Evolutionary conservation across 371 early-diverging fungal genomes (phyloP).

Genomic region (Smittium culicis): DNA sequence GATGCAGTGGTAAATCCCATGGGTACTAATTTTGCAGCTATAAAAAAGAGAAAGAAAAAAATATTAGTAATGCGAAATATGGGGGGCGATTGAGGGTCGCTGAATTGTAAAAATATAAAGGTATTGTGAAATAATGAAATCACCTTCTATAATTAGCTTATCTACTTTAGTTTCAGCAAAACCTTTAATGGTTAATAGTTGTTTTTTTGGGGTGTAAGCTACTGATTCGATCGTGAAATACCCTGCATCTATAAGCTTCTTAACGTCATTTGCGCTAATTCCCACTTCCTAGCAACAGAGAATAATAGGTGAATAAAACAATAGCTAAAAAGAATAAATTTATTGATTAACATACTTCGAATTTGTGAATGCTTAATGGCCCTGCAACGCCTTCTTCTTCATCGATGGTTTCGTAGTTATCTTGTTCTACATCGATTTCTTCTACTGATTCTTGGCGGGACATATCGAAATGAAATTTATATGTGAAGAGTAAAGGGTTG

Average conservation of each 20-base stretch:
- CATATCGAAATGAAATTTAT: constrained; percentile 1
- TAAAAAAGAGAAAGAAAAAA: neutral
- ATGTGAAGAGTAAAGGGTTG: constrained; percentile 1
- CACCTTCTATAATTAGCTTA: too few relatives aligned
- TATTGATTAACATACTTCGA: constrained; percentile 23
- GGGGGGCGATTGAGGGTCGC: too few relatives aligned
- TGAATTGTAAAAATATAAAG: too few relatives aligned
- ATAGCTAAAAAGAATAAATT: neutral
- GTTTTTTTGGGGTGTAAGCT: too few relatives aligned
- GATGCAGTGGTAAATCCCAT: constrained; percentile 98
- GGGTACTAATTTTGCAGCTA: constrained; percentile 81
- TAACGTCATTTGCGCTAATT: too few relatives aligned
- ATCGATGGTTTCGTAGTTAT: constrained; percentile 15
- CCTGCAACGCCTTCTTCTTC: constrained; percentile 32
- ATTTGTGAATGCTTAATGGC: constrained; percentile 31
- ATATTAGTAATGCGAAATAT: too few relatives aligned
- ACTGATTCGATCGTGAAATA: too few relatives aligned
- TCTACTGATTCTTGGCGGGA: constrained; percentile 20
- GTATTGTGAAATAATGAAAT: too few relatives aligned
- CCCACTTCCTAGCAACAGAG: constrained; percentile 64
- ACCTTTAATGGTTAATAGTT: too few relatives aligned
- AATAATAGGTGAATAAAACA: constrained; percentile 11
- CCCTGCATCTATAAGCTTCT: too few relatives aligned
- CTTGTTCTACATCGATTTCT: constrained; percentile 25
- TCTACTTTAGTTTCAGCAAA: too few relatives aligned